phyloP scores from a whole-genome alignment of 2,329 filamentous ascomycete genomes.

The Coniochaeta pulveracea region DNA sequence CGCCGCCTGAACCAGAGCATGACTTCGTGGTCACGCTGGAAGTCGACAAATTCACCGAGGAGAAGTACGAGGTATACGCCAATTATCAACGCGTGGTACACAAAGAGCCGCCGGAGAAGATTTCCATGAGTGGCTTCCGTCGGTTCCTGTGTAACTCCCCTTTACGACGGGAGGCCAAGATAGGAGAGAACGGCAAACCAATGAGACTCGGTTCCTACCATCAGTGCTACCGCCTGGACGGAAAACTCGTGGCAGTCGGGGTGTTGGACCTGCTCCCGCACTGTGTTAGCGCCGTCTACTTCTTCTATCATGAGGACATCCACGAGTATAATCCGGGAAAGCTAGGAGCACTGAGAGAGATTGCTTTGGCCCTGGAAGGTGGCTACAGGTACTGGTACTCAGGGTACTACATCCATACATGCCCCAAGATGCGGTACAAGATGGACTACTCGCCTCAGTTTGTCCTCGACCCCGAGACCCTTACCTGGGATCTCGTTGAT shows the following conservation, averaged over 20 bases:
- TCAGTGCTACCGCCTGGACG: slow-evolving; percentile 72
- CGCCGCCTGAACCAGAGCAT: slow-evolving; percentile 54
- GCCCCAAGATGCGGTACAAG: slow-evolving; percentile 78
- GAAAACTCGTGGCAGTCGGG: slow-evolving; percentile 61
- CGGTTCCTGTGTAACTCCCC: slow-evolving; percentile 67
- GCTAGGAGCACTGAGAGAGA: slow-evolving; percentile 62
- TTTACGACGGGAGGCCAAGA: slow-evolving; percentile 34
- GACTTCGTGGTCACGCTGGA: slow-evolving; percentile 60
- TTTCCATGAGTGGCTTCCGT: slow-evolving; percentile 51
- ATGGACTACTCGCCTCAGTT: slow-evolving; percentile 66
- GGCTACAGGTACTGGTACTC: slow-evolving; percentile 71
- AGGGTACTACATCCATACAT: slow-evolving; percentile 72
- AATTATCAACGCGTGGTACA: slow-evolving; percentile 70
- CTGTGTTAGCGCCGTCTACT: slow-evolving; percentile 73
- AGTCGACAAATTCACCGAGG: slow-evolving; percentile 56
- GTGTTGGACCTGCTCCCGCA: slow-evolving; percentile 69
- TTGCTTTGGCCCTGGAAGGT: slow-evolving; percentile 55
- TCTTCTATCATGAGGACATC: slow-evolving; percentile 68
- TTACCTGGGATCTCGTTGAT: slow-evolving; percentile 51
- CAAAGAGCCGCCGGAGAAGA: slow-evolving; percentile 48
- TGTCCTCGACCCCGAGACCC: slow-evolving; percentile 57
- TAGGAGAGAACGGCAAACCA: slow-evolving; percentile 34
- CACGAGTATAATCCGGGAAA: slow-evolving; percentile 63
- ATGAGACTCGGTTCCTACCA: slow-evolving; percentile 62
- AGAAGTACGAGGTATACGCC: slow-evolving; percentile 62